phyloP scores from a whole-genome alignment of 1,139 yeast species.

The Protomyces lactucae-debilis region DNA sequence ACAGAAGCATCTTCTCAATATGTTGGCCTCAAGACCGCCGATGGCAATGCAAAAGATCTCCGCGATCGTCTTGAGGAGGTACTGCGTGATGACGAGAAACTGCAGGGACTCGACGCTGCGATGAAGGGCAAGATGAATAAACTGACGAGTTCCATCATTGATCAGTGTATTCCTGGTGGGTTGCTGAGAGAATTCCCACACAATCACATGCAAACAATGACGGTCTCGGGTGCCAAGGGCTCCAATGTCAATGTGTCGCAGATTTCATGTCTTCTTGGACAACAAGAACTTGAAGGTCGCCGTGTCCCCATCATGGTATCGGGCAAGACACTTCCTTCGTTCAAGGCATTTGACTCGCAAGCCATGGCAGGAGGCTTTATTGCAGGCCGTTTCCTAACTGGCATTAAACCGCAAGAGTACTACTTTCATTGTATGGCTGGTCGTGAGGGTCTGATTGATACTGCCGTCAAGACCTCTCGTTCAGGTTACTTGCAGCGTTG shows the following conservation, averaged over 20 bases:
- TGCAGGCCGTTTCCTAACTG: conserved; percentile 95
- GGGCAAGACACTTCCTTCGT: conserved; percentile 94
- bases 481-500: conserved; percentile 99
- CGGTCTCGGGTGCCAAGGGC: conserved; percentile 98
- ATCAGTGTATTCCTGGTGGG: conserved; percentile 93
- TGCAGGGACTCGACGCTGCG: conserved; percentile 92
- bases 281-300: conserved; percentile 98
- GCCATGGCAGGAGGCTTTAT: conserved; percentile 99
- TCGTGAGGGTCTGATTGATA: conserved; percentile 98
- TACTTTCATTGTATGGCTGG: conserved; percentile 99
- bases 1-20: conserved; percentile 92
- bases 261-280: conserved; percentile 98
- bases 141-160: conserved; percentile 86
- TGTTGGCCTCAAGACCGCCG: conserved; percentile 57
- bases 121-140: conserved; percentile 89
- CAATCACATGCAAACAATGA: conserved; percentile 99
- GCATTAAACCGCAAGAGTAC: conserved; percentile 98
- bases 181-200: conserved; percentile 92
- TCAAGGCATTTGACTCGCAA: conserved; percentile 93
- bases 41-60: conserved; percentile 58
- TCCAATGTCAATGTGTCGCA: conserved; percentile 97
- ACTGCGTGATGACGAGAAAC: conserved; percentile 83
- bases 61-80: conserved; percentile 87
- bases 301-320: conserved; percentile 99
- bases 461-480: conserved; percentile 97